Conservation (phyloP, 2,329 filamentous ascomycete genomes). For the Monilinia fructicola region DNA sequence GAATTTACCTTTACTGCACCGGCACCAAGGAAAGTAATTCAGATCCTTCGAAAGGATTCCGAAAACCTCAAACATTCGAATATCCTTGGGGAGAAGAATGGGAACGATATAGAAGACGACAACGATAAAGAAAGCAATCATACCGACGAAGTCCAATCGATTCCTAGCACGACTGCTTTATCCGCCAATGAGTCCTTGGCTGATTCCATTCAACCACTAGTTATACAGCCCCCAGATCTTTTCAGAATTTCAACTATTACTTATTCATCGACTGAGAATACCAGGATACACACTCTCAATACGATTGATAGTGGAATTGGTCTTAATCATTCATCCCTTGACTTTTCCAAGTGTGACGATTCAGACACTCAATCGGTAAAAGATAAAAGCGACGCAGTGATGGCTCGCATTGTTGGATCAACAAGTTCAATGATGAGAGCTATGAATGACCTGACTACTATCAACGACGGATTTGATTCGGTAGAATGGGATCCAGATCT, state of each 20-base stretch:
- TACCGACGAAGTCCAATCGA: not conserved
- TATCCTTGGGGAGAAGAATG: not conserved
- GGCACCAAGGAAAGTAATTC: not conserved
- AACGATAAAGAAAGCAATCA: not conserved
- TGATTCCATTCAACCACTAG: not conserved
- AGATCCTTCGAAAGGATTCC: not conserved
- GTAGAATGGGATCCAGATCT: slow-evolving; percentile 39
- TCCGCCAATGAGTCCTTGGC: too few relatives aligned
- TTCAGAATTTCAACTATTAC: slow-evolving; percentile 10
- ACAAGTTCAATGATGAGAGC: not conserved
- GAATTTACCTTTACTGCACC: slow-evolving; percentile 7
- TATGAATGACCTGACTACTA: not conserved
- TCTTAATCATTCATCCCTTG: slow-evolving; percentile 5
- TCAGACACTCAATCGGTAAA: slow-evolving; percentile 24
- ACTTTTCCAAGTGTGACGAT: slow-evolving; percentile 13
- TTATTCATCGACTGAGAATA: not conserved
- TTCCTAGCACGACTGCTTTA: not conserved
- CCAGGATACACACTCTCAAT: not conserved
- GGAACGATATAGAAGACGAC: not conserved
- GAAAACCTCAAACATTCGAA: not conserved
- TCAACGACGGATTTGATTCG: slow-evolving; percentile 38
- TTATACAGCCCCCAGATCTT: slow-evolving; percentile 2
- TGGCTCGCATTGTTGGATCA: slow-evolving; percentile 20
- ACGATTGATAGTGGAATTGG: slow-evolving; percentile 15
- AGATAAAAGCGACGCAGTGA: slow-evolving; percentile 21